Evolutionary conservation across 352 stramenopile genomes (phyloP).

Genomic region (Phytophthora fragariae): DNA sequence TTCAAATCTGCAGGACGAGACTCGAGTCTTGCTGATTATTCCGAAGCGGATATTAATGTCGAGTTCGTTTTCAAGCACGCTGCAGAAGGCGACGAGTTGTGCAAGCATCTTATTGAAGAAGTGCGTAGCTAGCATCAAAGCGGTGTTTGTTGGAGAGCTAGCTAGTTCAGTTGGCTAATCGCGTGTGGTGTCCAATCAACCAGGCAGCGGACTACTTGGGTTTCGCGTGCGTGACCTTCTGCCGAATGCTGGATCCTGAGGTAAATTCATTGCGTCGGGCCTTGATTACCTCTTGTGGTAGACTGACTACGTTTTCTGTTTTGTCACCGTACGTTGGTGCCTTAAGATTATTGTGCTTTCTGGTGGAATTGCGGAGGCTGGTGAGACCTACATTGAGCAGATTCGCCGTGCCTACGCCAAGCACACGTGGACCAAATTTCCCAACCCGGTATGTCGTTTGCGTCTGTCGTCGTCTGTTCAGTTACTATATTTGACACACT

Average conservation of each 20-base stretch:
- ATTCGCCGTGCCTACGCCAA: constrained; percentile 69
- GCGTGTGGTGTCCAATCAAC: constrained; percentile 12
- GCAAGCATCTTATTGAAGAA: constrained; percentile 73
- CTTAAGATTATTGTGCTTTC: constrained; percentile 82
- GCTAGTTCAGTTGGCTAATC: not conserved
- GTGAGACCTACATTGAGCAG: constrained; percentile 72
- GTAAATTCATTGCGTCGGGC: constrained; percentile 31
- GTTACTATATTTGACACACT: not conserved
- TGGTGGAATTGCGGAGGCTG: constrained; percentile 77
- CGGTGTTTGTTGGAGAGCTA: not conserved
- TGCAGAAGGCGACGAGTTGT: constrained; percentile 71
- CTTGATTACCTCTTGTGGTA: not conserved
- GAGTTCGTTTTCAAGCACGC: constrained; percentile 81
- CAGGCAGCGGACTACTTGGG: constrained; percentile 84
- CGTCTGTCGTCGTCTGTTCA: not conserved
- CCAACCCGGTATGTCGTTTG: constrained; percentile 64
- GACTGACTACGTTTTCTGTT: not conserved
- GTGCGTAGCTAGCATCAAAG: constrained; percentile 28
- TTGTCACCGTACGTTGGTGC: not conserved
- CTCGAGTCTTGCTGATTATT: constrained; percentile 56
- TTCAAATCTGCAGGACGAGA: constrained; percentile 44
- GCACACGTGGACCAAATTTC: constrained; percentile 77
- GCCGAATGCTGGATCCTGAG: constrained; percentile 77
- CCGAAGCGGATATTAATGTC: constrained; percentile 62
- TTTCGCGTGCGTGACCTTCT: constrained; percentile 85